These are phyloP conservation scores for Cordyceps tenuipes DNA, from an alignment of 2,329 filamentous ascomycete species.

Conservation along the genomic window DNA sequence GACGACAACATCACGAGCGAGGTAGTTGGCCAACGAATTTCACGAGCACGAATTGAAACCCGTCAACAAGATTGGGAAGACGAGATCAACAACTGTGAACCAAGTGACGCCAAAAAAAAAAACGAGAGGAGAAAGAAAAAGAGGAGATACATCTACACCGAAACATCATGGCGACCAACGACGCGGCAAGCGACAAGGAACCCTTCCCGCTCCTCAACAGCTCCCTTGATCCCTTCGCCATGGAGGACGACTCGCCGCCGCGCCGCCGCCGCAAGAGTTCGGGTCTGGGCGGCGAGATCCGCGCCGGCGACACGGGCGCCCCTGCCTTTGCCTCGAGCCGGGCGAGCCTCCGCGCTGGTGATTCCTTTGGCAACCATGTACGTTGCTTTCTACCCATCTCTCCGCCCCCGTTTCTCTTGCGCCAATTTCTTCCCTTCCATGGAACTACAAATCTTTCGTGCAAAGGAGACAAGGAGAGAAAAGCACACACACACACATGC, in stretches of 20 bases:
- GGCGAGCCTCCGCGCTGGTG: slow-evolving; percentile 32
- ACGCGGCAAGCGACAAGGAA: slow-evolving; percentile 24
- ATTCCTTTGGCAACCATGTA: slow-evolving; percentile 3
- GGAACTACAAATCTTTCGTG: background rate
- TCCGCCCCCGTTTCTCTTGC: too few relatives aligned
- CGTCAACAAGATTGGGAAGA: background rate
- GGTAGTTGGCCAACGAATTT: too few relatives aligned
- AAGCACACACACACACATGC: too few relatives aligned
- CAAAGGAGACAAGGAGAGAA: background rate
- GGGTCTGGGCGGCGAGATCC: slow-evolving; percentile 43
- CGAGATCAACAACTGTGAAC: background rate
- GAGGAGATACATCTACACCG: background rate
- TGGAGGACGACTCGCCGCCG: slow-evolving; percentile 26
- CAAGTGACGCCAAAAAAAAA: background rate
- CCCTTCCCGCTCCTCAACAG: slow-evolving; percentile 49
- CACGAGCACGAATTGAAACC: too few relatives aligned
- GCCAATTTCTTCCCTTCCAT: background rate
- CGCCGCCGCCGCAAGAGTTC: slow-evolving; percentile 49
- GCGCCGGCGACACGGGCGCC: slow-evolving; percentile 47
- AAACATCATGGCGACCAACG: slow-evolving; percentile 6
- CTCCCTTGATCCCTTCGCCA: slow-evolving; percentile 37
- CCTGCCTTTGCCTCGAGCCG: slow-evolving; percentile 46
- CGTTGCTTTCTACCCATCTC: background rate
- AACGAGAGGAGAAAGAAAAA: background rate
- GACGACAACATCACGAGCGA: background rate